Base-by-base conservation (phyloP, 306 rosid species). In the Vicia faba region DNA sequence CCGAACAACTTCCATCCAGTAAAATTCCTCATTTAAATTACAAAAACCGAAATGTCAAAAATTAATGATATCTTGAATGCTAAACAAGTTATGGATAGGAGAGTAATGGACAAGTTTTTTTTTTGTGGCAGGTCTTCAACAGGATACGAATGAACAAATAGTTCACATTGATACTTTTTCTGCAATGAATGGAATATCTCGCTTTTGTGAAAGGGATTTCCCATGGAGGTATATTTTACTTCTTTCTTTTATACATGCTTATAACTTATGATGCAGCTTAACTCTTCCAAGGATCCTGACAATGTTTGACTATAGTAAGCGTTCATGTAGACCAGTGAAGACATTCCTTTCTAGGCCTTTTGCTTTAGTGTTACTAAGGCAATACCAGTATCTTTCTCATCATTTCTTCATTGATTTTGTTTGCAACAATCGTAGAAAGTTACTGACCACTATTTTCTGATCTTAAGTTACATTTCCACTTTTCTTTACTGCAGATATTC, bases 161-260 rank as follows among this genome's bases (percentile, higher is more conserved):
- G 89, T 92, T 68, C 96, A 89, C 71, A 89, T 92, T 77, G 98
- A 92, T 79, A 76, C 96, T n/a, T 92, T 78, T 81, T 92, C 98
- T 50, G 96, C 98, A 75, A 92, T 92, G 96, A 92, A 83, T 75
- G 98, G 96, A 62, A 89, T 92, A 78, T 92, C 98, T 65, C 96
- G 85, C 80, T 92, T 92, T 64, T 86, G 91, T 75, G 96, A 92
- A 86, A 69, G 68, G 72, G 84, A 77, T 63, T 79, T 80, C 23
- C 88, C 86, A 6, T 89, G 96, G 98, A 92, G 96, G 98, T 92
- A 87, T 64, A 29, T 25, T 58, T 53, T 49, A 18, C 15, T 80
- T 64, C 44, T 65, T 11, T 63, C 64, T 49, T 73, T 36, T 19
- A 35, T 64, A 33, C 53, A 56, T 51, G 29, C 23, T 49, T 23